These are phyloP conservation scores for Pseudogymnoascus sp. DNA, from an alignment of 2,329 filamentous ascomycete genomes.

Conservation along the genomic window DNA sequence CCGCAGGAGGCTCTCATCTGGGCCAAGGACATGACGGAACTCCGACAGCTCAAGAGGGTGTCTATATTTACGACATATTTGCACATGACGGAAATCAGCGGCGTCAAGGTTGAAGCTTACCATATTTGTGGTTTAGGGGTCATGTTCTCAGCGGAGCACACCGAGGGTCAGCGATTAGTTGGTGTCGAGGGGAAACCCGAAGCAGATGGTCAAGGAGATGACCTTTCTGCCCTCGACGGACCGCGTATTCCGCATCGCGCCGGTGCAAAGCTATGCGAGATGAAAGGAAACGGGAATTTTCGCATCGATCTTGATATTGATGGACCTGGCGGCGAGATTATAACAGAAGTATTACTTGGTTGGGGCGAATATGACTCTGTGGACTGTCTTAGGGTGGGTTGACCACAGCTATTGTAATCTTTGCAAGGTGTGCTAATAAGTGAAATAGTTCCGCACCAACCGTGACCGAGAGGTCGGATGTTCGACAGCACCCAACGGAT, in stretches of 20 bases:
- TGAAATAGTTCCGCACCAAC: conserved; percentile 14
- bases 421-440: not conserved
- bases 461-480: conserved; percentile 1
- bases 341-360: conserved; percentile 1
- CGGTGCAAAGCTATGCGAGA: not conserved
- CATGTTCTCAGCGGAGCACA: not conserved
- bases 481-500: not conserved
- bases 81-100: not conserved
- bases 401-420: not conserved
- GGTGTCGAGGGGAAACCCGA: conserved; percentile 9
- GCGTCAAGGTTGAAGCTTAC: not conserved
- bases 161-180: not conserved
- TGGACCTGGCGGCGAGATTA: conserved; percentile 12
- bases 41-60: conserved; percentile 8
- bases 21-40: conserved; percentile 13
- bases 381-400: not conserved
- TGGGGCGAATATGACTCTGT: not conserved
- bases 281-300: not conserved
- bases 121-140: conserved; percentile 13
- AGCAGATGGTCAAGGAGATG: not conserved
- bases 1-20: conserved; percentile 14
- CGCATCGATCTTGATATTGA: conserved; percentile 15
- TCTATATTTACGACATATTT: conserved; percentile 8
- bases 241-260: not conserved
- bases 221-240: not conserved